Evolutionary conservation across 2,329 filamentous ascomycete species (phyloP).

Genomic region (Alternaria consortialis): DNA sequence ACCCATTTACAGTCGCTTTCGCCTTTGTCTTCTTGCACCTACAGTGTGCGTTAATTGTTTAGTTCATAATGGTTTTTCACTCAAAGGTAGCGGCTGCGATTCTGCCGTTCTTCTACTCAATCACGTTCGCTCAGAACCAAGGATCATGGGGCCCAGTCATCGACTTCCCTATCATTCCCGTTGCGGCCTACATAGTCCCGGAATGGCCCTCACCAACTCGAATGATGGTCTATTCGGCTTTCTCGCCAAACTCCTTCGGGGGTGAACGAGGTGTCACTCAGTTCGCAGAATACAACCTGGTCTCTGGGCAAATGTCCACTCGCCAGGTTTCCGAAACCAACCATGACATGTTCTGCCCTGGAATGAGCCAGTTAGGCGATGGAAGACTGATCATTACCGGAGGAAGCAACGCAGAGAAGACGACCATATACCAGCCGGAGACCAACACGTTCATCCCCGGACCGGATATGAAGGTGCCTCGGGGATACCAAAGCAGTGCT

Average conservation of each 20-base stretch:
- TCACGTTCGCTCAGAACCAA: constrained; percentile 9
- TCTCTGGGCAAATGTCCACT: constrained; percentile 20
- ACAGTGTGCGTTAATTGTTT: not conserved
- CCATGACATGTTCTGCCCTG: constrained; percentile 37
- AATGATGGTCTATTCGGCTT: constrained; percentile 31
- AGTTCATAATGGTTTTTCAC: constrained; percentile 1
- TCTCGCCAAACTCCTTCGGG: constrained; percentile 21
- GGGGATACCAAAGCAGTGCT: constrained; percentile 29
- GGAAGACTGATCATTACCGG: constrained; percentile 31
- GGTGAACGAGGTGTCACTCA: constrained; percentile 27
- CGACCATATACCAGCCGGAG: constrained; percentile 26
- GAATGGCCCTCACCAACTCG: constrained; percentile 28
- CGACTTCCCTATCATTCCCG: constrained; percentile 31
- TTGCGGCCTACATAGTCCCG: constrained; percentile 31
- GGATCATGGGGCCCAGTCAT: constrained; percentile 29
- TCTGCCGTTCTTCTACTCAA: not conserved
- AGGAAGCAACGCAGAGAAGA: constrained; percentile 28
- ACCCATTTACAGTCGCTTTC: not conserved
- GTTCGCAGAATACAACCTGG: constrained; percentile 30
- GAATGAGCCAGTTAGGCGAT: constrained; percentile 27
- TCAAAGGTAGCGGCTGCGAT: not conserved
- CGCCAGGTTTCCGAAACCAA: constrained; percentile 29
- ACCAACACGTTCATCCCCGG: constrained; percentile 23
- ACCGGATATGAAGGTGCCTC: constrained; percentile 25
- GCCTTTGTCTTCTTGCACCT: not conserved